A percentile compares a stretch with the other conserved stretches of the same genome.
These are phyloP conservation scores for Tardiomyces digboiensis DNA, from an alignment of 1,139 yeast genomes.

Conservation along the genomic window DNA sequence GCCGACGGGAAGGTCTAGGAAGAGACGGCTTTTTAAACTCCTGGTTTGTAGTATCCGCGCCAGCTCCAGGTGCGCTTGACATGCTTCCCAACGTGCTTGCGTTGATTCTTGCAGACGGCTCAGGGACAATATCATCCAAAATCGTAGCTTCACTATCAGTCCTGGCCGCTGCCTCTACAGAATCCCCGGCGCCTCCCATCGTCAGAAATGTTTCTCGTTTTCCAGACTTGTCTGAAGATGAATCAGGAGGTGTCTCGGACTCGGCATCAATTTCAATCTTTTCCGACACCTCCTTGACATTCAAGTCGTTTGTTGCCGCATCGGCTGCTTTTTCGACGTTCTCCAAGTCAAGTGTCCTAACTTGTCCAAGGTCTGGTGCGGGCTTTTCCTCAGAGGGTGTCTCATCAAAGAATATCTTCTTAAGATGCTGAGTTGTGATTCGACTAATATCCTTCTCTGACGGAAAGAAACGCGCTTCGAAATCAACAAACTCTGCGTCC, in stretches of 20 bases:
- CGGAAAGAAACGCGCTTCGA: conserved; percentile 72
- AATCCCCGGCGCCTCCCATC: no score
- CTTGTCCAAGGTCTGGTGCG: not conserved
- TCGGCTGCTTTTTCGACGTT: not conserved
- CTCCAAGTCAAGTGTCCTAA: not conserved
- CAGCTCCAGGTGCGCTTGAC: no score
- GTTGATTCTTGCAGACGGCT: no score
- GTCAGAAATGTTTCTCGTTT: no score
- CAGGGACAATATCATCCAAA: no score
- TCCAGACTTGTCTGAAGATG: no score
- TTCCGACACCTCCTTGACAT: not conserved
- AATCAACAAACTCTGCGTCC: conserved; percentile 81
- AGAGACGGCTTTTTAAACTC: not conserved
- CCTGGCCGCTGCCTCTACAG: no score
- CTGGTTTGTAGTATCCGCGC: no score
- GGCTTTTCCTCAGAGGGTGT: conserved; percentile 1
- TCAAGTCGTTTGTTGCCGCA: not conserved
- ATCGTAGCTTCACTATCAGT: no score
- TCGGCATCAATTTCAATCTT: not conserved
- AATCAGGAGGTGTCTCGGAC: not conserved
- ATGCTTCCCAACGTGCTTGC: no score
- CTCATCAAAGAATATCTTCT: conserved; percentile 43
- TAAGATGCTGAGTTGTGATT: conserved; percentile 82
- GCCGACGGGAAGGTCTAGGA: not conserved
- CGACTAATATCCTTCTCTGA: conserved; percentile 90